These are phyloP conservation scores for Cucumis melo DNA, from an alignment of 306 rosid species.

Conservation along the genomic window DNA sequence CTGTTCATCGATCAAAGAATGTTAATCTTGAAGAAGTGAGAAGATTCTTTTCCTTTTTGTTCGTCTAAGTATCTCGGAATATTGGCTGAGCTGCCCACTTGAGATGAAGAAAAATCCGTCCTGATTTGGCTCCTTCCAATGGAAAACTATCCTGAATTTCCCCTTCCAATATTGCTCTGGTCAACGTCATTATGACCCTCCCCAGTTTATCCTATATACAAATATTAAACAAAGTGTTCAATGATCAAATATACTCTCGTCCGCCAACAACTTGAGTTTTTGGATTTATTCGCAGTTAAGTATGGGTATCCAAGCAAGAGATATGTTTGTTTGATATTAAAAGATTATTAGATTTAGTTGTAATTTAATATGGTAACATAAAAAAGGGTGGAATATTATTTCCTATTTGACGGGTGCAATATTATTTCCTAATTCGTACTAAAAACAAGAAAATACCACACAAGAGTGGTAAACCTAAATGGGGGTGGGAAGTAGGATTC, in stretches of 20 bases:
- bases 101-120: slow-evolving; percentile 37
- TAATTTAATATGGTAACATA: not conserved
- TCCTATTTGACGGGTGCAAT: not conserved
- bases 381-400: not conserved
- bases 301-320: not conserved
- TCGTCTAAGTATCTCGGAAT: slow-evolving; percentile 22
- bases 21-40: not conserved
- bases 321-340: not conserved
- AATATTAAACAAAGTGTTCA: not conserved
- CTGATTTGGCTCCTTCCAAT: slow-evolving; percentile 60
- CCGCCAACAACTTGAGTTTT: not conserved
- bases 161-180: slow-evolving; percentile 58
- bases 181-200: slow-evolving; percentile 60
- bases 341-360: not conserved
- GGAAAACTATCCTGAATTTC: slow-evolving; percentile 42
- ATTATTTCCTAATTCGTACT: not conserved
- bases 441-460: not conserved
- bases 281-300: not conserved
- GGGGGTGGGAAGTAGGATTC: not conserved
- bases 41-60: not conserved
- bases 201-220: slow-evolving; percentile 59
- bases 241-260: not conserved
- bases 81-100: slow-evolving; percentile 64
- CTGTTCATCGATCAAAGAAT: not conserved
- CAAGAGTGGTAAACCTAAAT: not conserved